phyloP scores from a whole-genome alignment of 352 stramenopile species.

The Plasmopara viticola region DNA sequence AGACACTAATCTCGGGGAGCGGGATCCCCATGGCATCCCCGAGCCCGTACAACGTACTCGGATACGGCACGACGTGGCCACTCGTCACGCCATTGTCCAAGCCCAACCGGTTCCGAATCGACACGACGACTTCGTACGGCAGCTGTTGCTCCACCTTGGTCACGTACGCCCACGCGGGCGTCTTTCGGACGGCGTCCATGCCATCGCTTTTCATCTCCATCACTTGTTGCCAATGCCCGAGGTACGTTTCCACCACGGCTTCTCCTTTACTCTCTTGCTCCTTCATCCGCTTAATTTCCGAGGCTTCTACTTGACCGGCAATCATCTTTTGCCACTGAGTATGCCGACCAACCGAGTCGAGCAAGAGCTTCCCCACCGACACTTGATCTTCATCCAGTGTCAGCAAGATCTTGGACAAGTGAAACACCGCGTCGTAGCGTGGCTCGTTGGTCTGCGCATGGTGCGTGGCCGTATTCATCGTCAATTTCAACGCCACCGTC shows the following conservation, averaged over 20 bases:
- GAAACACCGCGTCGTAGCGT: constrained; percentile 70
- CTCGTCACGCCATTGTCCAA: constrained; percentile 33
- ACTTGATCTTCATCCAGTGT: constrained; percentile 82
- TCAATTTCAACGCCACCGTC: constrained; percentile 78
- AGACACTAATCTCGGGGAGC: constrained; percentile 73
- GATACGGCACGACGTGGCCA: constrained; percentile 30
- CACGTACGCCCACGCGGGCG: constrained; percentile 41
- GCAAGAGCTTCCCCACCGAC: constrained; percentile 64
- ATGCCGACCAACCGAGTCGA: constrained; percentile 65
- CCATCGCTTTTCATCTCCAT: constrained; percentile 55
- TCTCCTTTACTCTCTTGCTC: constrained; percentile 36
- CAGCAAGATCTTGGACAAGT: constrained; percentile 70
- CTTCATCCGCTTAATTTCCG: constrained; percentile 41
- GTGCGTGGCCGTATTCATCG: constrained; percentile 80
- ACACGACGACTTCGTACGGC: constrained; percentile 68
- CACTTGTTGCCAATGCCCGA: constrained; percentile 60
- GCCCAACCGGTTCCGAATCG: constrained; percentile 67
- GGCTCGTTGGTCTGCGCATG: constrained; percentile 67
- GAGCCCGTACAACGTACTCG: constrained; percentile 56
- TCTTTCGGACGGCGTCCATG: constrained; percentile 61
- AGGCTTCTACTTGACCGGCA: constrained; percentile 57
- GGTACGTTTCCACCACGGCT: constrained; percentile 55
- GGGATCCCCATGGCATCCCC: constrained; percentile 72
- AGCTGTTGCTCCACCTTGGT: constrained; percentile 61
- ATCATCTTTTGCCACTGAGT: constrained; percentile 71